Evolutionary conservation across 2,329 filamentous ascomycete species (phyloP).

Genomic region (Ophiostoma quercus): DNA sequence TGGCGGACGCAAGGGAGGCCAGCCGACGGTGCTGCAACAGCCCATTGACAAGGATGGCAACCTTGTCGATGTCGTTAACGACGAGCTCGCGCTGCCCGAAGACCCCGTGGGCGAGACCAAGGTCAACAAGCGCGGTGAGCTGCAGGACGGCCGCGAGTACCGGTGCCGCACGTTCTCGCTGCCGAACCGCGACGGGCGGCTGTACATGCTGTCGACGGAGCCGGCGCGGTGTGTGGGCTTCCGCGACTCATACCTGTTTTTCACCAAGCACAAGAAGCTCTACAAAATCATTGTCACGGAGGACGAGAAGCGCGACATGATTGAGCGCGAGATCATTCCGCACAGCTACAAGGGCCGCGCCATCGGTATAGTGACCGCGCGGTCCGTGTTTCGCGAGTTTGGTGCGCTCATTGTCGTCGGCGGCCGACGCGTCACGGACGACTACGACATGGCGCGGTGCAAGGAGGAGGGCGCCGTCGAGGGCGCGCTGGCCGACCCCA

Average conservation of each 20-base stretch:
- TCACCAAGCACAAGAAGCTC: constrained; percentile 92
- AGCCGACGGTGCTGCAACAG: constrained; percentile 65
- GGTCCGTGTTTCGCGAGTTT: constrained; percentile 95
- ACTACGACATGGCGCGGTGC: constrained; percentile 76
- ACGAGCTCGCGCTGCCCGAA: constrained; percentile 84
- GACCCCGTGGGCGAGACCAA: constrained; percentile 87
- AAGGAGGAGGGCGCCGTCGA: constrained; percentile 74
- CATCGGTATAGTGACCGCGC: constrained; percentile 92
- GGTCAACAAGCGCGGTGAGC: constrained; percentile 81
- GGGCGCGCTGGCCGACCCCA: constrained; percentile 85
- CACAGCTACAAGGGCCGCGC: constrained; percentile 98
- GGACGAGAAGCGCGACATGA: constrained; percentile 94
- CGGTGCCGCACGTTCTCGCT: constrained; percentile 94
- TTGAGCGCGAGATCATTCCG: constrained; percentile 89
- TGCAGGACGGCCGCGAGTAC: constrained; percentile 82
- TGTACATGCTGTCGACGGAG: constrained; percentile 98
- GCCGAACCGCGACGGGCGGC: constrained; percentile 70
- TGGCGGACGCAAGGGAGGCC: constrained; percentile 62
- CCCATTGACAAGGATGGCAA: constrained; percentile 92
- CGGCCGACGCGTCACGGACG: constrained; percentile 77
- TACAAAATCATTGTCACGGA: constrained; percentile 98
- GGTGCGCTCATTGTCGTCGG: constrained; percentile 91
- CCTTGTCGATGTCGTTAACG: constrained; percentile 80
- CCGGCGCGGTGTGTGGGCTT: constrained; percentile 95
- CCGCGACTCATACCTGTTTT: constrained; percentile 96